phyloP scores from a whole-genome alignment of 2,329 filamentous ascomycete genomes.

The Fonsecaea erecta region DNA sequence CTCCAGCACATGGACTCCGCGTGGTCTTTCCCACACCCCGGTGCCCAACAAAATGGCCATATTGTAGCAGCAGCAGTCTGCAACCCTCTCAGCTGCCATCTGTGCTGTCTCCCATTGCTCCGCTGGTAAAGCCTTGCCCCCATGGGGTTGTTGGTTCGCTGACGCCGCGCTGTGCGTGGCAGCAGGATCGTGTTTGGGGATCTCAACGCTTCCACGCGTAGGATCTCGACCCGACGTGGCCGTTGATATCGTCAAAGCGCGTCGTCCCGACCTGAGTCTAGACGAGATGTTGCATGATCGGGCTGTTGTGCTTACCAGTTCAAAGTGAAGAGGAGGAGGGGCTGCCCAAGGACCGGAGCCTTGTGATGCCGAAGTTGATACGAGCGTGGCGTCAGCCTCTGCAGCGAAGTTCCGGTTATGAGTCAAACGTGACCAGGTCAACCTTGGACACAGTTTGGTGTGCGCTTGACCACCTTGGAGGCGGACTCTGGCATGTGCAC shows the following conservation, averaged over 20 bases:
- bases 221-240: neutral
- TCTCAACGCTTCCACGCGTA: neutral
- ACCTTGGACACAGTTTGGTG: neutral
- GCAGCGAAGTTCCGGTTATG: constrained; percentile 6
- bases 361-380: neutral
- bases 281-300: neutral
- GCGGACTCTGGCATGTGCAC: neutral
- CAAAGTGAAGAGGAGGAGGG: neutral
- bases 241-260: neutral
- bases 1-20: constrained; percentile 10
- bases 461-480: neutral
- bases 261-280: neutral
- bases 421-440: neutral
- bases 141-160: constrained; percentile 4
- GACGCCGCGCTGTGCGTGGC: neutral
- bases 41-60: constrained; percentile 3
- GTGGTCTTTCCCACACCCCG: neutral
- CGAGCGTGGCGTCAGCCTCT: neutral
- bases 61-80: neutral
- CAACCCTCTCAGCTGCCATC: neutral
- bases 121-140: neutral
- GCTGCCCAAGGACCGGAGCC: neutral
- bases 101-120: neutral
- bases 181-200: neutral
- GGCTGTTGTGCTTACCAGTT: neutral